Conservation (phyloP, 768 basidiomycete genomes). For the Mycena haematopus region DNA sequence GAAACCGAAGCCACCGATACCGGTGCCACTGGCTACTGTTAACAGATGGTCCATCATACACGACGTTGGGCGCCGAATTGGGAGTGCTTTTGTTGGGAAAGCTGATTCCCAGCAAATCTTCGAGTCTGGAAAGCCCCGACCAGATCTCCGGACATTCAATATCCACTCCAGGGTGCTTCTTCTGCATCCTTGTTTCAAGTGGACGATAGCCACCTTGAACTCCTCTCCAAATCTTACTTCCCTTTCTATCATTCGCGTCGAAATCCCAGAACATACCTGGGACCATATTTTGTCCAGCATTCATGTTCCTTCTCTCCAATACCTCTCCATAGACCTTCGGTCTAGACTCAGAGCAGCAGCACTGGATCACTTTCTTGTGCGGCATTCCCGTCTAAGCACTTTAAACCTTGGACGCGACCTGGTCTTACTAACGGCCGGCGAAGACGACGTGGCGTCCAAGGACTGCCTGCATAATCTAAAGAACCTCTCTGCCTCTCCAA, state of each 20-base stretch:
- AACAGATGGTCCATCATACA: background rate
- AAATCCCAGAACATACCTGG: constrained; percentile 21
- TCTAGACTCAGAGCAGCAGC: constrained; percentile 5
- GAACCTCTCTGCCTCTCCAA: constrained; percentile 9
- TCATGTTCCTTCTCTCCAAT: constrained; percentile 12
- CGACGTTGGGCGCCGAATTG: constrained; percentile 13
- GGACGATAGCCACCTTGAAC: constrained; percentile 19
- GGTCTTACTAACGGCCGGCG: background rate
- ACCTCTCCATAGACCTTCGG: constrained; percentile 17
- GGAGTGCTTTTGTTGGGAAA: constrained; percentile 5
- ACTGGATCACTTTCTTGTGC: constrained; percentile 15
- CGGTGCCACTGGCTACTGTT: background rate
- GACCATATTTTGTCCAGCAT: constrained; percentile 16
- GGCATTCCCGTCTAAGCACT: constrained; percentile 18
- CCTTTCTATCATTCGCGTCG: constrained; percentile 21
- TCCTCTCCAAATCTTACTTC: constrained; percentile 18
- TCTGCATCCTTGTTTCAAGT: constrained; percentile 17
- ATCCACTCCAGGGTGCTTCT: constrained; percentile 24
- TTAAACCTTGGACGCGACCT: constrained; percentile 19
- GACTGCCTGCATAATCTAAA: constrained; percentile 7
- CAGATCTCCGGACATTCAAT: constrained; percentile 11
- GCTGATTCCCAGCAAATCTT: background rate
- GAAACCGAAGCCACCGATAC: background rate
- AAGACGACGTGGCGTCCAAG: constrained; percentile 14
- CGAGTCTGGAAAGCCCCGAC: background rate